Evolutionary conservation across 2,329 filamentous ascomycete species (phyloP), one percentile per base, ranked within the genome.

Genomic region (Talaromyces pinophilus): DNA sequence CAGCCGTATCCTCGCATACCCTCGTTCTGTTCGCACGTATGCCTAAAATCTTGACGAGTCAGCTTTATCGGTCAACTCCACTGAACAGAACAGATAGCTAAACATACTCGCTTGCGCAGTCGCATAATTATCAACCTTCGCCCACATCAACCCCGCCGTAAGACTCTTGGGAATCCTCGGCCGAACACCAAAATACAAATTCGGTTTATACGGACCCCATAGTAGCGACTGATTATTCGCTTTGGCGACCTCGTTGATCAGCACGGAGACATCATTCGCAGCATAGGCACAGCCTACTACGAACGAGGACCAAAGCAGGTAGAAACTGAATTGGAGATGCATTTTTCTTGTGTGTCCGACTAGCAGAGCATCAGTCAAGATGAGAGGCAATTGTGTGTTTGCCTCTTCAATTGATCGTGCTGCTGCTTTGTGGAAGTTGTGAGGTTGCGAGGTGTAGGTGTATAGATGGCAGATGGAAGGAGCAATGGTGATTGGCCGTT

Each of bases 1-100:
- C 95, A 99, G 69, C 95, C 95, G 78, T 99, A 99, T 65, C 94
- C 94, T 59, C 88, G 90, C 86, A 99, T 96, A 70, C 91, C 91
- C 77, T 96, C 92, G 77, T 95, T 87, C 78, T 99, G 95, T 78
- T 98, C 95, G 80, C 95, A 99, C 0, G 95, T 97, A 78, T 97
- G 93, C 70, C 95, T 89, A 73, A 97, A 90, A 72, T 89, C 92
- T 68, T 67, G 15, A n/a, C 35, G 10, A 44, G 15, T 67, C 33
- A 68, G 48, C 57, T 28, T 28, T 64, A 54, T 22, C 40, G 10
- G 8, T n/a, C 5, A 38, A 57, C 7, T 46, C 22, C 6, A 30
- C 35, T 15, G 7, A 52, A 62, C 30, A 19, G 63, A 33, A 13
- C 1, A 25, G 35, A 5, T 22, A 28, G 48, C 52, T 15, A 28